Evolutionary conservation across 169 alveolate species (phyloP).

Genomic region (Theileria annulata): DNA sequence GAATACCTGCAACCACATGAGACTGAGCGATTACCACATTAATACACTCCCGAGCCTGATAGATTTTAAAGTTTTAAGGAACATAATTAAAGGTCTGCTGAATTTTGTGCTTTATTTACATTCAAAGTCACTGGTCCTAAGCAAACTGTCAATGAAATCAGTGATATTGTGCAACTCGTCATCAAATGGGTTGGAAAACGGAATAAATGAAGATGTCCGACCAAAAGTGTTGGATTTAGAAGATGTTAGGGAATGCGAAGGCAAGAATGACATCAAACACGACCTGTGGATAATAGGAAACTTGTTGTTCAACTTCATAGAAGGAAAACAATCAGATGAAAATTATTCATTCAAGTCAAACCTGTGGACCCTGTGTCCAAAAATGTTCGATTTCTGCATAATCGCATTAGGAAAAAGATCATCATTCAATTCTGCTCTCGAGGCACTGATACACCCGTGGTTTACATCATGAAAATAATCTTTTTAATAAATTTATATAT

Average conservation of each 20-base stretch:
- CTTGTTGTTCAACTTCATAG: conserved; percentile 44
- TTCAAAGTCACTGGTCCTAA: conserved; percentile 58
- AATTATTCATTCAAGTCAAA: conserved; percentile 64
- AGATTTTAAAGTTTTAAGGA: conserved; percentile 36
- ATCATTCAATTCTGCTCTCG: conserved; percentile 65
- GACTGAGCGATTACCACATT: conserved; percentile 50
- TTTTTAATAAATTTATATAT: not conserved
- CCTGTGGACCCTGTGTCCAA: conserved; percentile 65
- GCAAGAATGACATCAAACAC: not conserved
- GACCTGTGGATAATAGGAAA: conserved; percentile 23
- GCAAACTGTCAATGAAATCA: conserved; percentile 67
- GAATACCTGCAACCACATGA: conserved; percentile 19
- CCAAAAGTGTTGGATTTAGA: not conserved
- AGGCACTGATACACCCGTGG: conserved; percentile 77
- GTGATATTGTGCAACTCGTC: conserved; percentile 29
- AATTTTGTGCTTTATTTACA: conserved; percentile 69
- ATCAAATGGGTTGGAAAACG: not conserved
- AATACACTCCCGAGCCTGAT: conserved; percentile 61
- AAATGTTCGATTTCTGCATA: conserved; percentile 72
- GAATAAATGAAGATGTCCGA: not conserved
- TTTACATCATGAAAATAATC: conserved; percentile 4
- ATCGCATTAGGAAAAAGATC: conserved; percentile 59
- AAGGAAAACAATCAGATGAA: conserved; percentile 9
- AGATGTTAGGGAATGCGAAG: not conserved
- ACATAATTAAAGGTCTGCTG: conserved; percentile 64